Base-by-base conservation (phyloP, 306 rosid species). In the Echinosophora koreensis region DNA sequence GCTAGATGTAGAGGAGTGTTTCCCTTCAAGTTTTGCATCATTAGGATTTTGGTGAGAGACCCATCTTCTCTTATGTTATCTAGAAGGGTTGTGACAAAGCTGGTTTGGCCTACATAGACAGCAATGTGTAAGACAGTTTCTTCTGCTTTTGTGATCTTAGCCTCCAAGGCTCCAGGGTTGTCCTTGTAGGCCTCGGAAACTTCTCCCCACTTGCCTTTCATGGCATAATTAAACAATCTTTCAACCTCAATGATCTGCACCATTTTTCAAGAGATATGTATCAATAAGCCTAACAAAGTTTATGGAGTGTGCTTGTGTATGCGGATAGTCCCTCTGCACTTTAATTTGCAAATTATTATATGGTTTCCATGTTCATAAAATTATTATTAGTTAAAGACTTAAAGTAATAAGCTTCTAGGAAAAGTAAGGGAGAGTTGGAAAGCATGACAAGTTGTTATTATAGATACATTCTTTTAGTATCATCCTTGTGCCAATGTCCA, bases 1-100 rank as follows among this genome's bases (percentile, higher is more conserved):
- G 90, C 88, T 8, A 78, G 18, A 55, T 87, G 90, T 0, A 87
- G 71, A 10, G 87, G 82, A 12, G 84, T 86, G 82, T 78, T 78
- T 1, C 90, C 90, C 56, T 74, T 81, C 9, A 74, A 65, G 58
- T 84, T 81, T 75, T 78, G 71, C 17, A 81, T 60, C 1, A 52
- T 4, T 0, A 87, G 55, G 37, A 81, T 30, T 2, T 2, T 78
- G 30, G 22, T 38, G 1, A 7, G 10, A 5, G 9, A 61, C 76
- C 56, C 72, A 0, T 84, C 66, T 54, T 74, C 35, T 6, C 52
- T 28, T 5, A 84, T 74, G 58, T 65, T 47, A 2, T 81, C 78
- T 8, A 87, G 11, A 49, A 87, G 28, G 9, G 56, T 18, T 4
- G 17, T 12, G 65, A 84, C 82, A 71, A 78, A 66, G 1, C 6